Evolutionary conservation across 2,329 filamentous ascomycete species (phyloP), one percentile per base, ranked within the genome.

Genomic region (Aspergillus amoenus): DNA sequence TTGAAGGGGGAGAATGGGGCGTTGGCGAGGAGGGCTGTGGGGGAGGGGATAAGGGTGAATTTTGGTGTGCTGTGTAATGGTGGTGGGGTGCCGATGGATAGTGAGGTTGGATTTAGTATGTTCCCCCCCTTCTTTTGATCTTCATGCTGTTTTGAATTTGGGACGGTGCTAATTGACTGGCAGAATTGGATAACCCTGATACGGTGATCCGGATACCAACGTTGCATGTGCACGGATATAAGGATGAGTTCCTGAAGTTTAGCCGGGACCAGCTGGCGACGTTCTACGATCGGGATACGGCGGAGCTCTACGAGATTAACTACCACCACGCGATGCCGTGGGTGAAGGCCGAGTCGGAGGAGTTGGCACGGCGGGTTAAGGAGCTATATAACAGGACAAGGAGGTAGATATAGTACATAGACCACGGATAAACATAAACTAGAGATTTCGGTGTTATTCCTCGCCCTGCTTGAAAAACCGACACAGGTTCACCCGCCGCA

Each of bases 291-390:
- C 15, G 47, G 12, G 18, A 43, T 11, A 52, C 52, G 2, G 34
- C 52, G 6, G 52, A 9, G 32, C 34, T 66, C 17, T 63, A 60
- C 27, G 62, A 65, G 52, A 58, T 66, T 5, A 59, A 66, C 15
- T 66, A 66, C 37, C 64, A 66, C 40, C 64, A 66, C 57, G 64
- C 64, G 6, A 66, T 66, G 64, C 64, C 64, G 17, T 66, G 64
- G 64, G 58, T 58, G 9, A 61, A 55, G 43, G 44, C 61, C 4
- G 63, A 66, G 32, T 56, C 60, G 12, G 41, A 61, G 43, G 50
- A 58, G 30, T 44, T 66, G 56, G 64, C 59, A 2, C 45, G 56
- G 2, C 21, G 40, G 32, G 60, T 66, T 32, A 57, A 58, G 43
- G 45, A 56, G 32, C 40, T 63, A 12, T 57, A 65, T 44, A 41